Evolutionary conservation across 2,329 filamentous ascomycete genomes (phyloP).

Genomic region (Fusarium citri): DNA sequence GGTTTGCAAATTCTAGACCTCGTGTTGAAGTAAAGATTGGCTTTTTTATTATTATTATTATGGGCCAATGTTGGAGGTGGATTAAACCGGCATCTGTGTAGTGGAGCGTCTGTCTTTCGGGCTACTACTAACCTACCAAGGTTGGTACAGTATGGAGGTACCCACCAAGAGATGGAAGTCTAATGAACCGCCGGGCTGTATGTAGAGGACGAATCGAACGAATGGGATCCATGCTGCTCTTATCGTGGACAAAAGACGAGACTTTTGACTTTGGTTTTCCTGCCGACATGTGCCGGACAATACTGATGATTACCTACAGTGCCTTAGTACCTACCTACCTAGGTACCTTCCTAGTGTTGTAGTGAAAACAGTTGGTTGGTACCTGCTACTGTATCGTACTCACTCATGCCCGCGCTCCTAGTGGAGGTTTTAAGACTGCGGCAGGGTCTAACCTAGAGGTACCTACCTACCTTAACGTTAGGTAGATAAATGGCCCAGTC

Average conservation of each 20-base stretch:
- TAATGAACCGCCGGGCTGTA: not conserved
- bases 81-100: not conserved
- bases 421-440: conserved; percentile 4
- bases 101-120: conserved; percentile 3
- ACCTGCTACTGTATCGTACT: not conserved
- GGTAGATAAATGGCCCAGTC: conserved; percentile 31
- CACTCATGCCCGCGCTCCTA: not conserved
- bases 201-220: not conserved
- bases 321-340: no score
- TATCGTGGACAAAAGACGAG: not conserved
- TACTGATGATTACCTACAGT: no score
- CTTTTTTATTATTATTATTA: conserved; percentile 26
- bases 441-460: conserved; percentile 4
- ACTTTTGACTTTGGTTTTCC: not conserved
- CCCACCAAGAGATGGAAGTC: not conserved
- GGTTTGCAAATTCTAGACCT: conserved; percentile 16
- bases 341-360: not conserved
- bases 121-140: not conserved
- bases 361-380: no score
- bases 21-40: conserved; percentile 15
- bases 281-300: not conserved
- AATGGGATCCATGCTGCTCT: not conserved
- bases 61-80: not conserved
- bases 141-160: not conserved
- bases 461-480: not conserved